Conservation (phyloP, 495 filamentous ascomycete species). For the Trichoderma reesei region DNA sequence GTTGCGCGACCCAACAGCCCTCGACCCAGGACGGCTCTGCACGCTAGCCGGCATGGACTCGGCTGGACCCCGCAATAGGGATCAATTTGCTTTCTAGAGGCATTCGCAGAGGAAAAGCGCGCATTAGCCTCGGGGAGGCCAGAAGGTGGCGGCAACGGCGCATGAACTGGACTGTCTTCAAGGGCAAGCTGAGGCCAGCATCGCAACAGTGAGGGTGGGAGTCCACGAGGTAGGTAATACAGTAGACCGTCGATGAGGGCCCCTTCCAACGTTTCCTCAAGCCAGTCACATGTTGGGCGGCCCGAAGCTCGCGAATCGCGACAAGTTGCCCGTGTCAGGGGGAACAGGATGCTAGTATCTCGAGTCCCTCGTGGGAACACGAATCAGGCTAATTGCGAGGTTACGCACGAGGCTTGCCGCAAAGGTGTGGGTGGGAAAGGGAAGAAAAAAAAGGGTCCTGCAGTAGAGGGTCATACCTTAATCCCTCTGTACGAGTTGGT, state of each 20-base stretch:
- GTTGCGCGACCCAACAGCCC: background rate
- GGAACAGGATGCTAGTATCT: too few relatives aligned
- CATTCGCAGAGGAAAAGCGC: background rate
- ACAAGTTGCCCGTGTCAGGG: background rate
- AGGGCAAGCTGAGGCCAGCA: too few relatives aligned
- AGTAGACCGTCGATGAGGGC: background rate
- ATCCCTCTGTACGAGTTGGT: too few relatives aligned
- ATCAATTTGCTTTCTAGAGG: background rate
- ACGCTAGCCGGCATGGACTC: background rate
- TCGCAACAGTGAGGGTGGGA: too few relatives aligned
- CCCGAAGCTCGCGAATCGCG: constrained; percentile 2
- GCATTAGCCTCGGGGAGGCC: background rate
- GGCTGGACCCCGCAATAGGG: background rate
- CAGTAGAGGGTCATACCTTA: too few relatives aligned
- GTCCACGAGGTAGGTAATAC: background rate
- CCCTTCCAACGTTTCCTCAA: background rate
- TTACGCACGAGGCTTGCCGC: too few relatives aligned
- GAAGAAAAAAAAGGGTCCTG: background rate
- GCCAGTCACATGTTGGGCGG: background rate
- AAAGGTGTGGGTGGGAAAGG: background rate
- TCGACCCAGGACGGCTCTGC: background rate
- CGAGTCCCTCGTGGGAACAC: too few relatives aligned
- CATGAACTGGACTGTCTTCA: too few relatives aligned
- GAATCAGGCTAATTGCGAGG: too few relatives aligned
- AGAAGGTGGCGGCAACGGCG: background rate